Base-by-base conservation (phyloP, 163 green algal genomes). In the Chlorella variabilis region DNA sequence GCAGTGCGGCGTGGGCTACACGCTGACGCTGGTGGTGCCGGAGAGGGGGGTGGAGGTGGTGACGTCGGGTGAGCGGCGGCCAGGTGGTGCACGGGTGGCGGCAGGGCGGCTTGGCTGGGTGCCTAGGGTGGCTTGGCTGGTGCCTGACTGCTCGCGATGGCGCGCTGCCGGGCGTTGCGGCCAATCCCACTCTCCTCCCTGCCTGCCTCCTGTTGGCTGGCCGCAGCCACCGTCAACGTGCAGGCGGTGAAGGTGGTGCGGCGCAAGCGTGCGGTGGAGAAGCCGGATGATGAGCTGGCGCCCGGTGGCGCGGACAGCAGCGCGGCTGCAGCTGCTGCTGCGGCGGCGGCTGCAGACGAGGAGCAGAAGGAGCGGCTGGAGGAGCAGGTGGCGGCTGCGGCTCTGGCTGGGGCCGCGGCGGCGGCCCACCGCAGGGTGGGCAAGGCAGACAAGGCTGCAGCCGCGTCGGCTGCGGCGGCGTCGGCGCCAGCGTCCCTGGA, bases 1-100 rank as follows among this genome's bases (percentile, higher is more conserved):
- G 33, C 48, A 76, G 68, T 85, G 70, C 45, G 80, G 69, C 39
- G 39, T 79, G 27, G 65, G 68, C 34, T 85, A 81, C 49, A 65
- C 68, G 4, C 80, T 85, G 21, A 85, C 80, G 15, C 38, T 85
- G 4, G 33, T 80, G 36, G 36, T 33, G 33, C 34, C 34, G 4
- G 48, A 74, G 31, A 61, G 54, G 0, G 23, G 42, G 29, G 18
- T 85, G 80, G 58, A 85, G 58, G 68, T 85, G 31, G 4, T 80
- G 17, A 79, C 80, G 5, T 85, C 69, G 1, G 69, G 69, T 77
- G 62, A 69, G 62, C 2, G 23, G 20, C 27, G 11, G 36, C 11
- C n/a, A n/a, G n/a, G n/a, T n/a, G n/a, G n/a, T 61, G 62, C 13
- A 13, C 13, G 42, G 42, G 42, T 20, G 42, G 42, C 9, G 42